Evolutionary conservation across 768 basidiomycete genomes (phyloP), one percentile per base, ranked within the genome.

Genomic region (Crepidotus variabilis): DNA sequence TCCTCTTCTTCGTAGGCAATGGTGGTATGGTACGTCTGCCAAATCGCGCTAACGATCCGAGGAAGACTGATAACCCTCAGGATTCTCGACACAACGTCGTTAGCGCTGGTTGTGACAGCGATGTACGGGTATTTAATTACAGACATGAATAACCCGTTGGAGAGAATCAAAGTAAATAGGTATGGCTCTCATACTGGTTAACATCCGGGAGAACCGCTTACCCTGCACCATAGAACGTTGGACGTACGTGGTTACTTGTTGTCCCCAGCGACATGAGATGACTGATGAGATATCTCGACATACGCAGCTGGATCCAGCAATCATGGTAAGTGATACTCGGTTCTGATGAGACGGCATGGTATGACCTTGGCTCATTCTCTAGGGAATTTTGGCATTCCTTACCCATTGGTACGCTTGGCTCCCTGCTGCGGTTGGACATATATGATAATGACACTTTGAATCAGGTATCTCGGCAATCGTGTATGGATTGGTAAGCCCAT

Each of bases 391-490:
- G 6, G 35, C 55, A 24, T 57, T 62, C 49, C 47, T 60, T 3
- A 57, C 61, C 6, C 61, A 60, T 24, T 18, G 50, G 61, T 62
- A 34, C 39, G 52, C 52, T 20, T 24, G 21, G 28, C 10, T 13
- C 23, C 10, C 6, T 33, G 8, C 10, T 2, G 10, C 10, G 14
- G 20, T 55, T 22, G 46, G 9, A 22, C 14, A 23, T 16, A 9
- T 5, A 21, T 16, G 21, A 56, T 14, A 7, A 5, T 28, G 13
- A 33, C 11, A 50, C 18, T 5, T 43, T 43, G 8, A 8, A 36
- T 43, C 13, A 62, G 61, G n/a, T 62, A 62, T 45, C 56, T 62
- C 5, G 61, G 61, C 8, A 51, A 28, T 21, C 52, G 59, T 22
- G 61, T 62, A 6, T 60, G 59, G 61, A 57, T 54, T 50, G 60